Evolutionary conservation across 192 early-diverging fungal species (phyloP), one percentile per base, ranked within the genome.

Genomic region (Mortierella hygrophila): DNA sequence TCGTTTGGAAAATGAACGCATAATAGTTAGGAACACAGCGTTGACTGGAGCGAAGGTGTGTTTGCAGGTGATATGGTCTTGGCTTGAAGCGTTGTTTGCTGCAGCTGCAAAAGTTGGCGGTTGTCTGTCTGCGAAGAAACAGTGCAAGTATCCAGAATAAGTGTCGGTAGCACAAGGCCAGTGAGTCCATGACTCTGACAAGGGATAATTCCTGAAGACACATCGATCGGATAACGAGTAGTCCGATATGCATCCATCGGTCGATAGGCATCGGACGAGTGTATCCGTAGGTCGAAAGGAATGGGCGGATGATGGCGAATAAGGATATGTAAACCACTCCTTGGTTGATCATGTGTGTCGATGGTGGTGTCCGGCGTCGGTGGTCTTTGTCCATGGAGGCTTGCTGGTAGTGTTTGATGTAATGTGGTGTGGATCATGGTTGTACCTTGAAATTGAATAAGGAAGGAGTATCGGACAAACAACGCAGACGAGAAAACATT

Each of bases 381-480:
- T 52, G 49, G 18, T 52, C n/a, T 65, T 65, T 26, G 23, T 60
- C n/a, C 15, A 13, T 65, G 29, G 0, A 32, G 2, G 60, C 1
- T 3, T 63, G 26, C 57, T 29, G 4, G 6, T 4, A 6, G 54
- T 72, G 38, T n/a, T 23, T 38, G 42, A 10, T 70, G 26, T 70
- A 2, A 13, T 38, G 26, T 69, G 13, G 7, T 15, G 1, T 70
- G 1, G 69, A 29, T 70, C 38, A 41, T 26, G 15, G 37, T 44
- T n/a, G 57, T 78, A 78, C 76, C 76, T 78, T 78, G 76, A 78
- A 77, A 78, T 70, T 70, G 68, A 29, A 49, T 52, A 70, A 57
- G 68, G 76, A 78, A 68, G 68, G 47, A 78, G 32, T 70, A 23
- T 10, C 0, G 47, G 47, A 55, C 37, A 52, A 21, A 18, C 11